Evolutionary conservation across 805 yeast species (phyloP).

Genomic region (Zygoascus tannicola): DNA sequence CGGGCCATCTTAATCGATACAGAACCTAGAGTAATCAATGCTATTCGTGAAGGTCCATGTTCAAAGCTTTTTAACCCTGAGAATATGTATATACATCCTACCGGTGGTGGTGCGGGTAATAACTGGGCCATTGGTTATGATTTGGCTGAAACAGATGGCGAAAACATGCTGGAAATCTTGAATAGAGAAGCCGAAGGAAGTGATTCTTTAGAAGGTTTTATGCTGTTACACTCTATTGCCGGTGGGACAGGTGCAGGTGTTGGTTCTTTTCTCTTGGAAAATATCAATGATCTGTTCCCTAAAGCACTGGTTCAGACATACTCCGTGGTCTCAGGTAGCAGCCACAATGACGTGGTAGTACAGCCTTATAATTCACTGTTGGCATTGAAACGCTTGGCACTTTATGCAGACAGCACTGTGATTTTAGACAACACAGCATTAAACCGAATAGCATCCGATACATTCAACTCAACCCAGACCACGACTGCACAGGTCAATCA

Average conservation of each 20-base stretch:
- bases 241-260: slow-evolving; percentile 99
- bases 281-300: slow-evolving; percentile 67
- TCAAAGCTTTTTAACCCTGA: slow-evolving; percentile 72
- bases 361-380: slow-evolving; percentile 90
- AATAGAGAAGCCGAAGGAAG: slow-evolving; percentile 87
- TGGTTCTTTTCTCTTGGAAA: slow-evolving; percentile 74
- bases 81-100: slow-evolving; percentile 66
- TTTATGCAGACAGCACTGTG: slow-evolving; percentile 76
- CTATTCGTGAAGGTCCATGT: slow-evolving; percentile 42
- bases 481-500: slow-evolving; percentile 76
- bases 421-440: slow-evolving; percentile 88
- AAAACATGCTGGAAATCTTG: slow-evolving; percentile 69
- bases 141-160: slow-evolving; percentile 59
- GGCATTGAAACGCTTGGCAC: slow-evolving; percentile 72
- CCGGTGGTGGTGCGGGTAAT: slow-evolving; percentile 91
- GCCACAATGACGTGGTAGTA: slow-evolving; percentile 91
- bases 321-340: slow-evolving; percentile 52
- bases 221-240: slow-evolving; percentile 86
- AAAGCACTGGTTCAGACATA: slow-evolving; percentile 79
- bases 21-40: slow-evolving; percentile 75
- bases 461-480: slow-evolving; percentile 47
- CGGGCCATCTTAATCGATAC: slow-evolving; percentile 77
- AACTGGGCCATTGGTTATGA: slow-evolving; percentile 90
- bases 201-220: slow-evolving; percentile 84
- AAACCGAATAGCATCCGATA: slow-evolving; percentile 56